A percentile compares a stretch with the other conserved stretches of the same genome.
These are phyloP conservation scores for Candida patagonica DNA, from an alignment of 805 yeast genomes.

Conservation along the genomic window DNA sequence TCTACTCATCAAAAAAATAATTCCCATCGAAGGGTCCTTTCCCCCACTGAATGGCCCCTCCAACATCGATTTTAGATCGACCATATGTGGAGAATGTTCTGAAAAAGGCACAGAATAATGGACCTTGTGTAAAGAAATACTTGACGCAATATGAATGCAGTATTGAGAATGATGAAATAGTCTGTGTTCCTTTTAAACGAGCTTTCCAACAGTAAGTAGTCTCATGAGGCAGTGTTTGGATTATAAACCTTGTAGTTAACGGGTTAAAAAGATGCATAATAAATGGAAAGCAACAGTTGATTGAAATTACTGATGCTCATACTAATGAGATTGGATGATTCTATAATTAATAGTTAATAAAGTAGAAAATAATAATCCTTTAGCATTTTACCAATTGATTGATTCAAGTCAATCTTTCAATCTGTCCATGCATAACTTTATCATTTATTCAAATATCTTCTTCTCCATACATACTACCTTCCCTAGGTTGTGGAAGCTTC, in stretches of 20 bases:
- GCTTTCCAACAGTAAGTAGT: slow-evolving; percentile 19
- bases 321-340: slow-evolving; percentile 3
- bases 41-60: slow-evolving; percentile 20
- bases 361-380: too few species aligned
- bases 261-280: background rate
- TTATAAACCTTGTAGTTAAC: too few species aligned
- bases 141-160: slow-evolving; percentile 24
- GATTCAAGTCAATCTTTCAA: too few species aligned
- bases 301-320: slow-evolving; percentile 3
- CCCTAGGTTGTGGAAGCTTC: slow-evolving; percentile 84
- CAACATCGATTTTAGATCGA: slow-evolving; percentile 10
- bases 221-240: too few species aligned
- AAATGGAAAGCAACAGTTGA: background rate
- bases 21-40: too few species aligned
- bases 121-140: slow-evolving; percentile 19
- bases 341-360: too few species aligned
- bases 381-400: too few species aligned
- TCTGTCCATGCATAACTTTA: too few species aligned
- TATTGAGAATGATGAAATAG: slow-evolving; percentile 16
- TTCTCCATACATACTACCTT: slow-evolving; percentile 56
- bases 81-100: slow-evolving; percentile 2
- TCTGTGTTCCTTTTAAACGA: slow-evolving; percentile 23
- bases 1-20: too few species aligned
- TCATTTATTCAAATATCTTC: too few species aligned
- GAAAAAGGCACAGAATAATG: slow-evolving; percentile 5